These are phyloP conservation scores for Vigna hirtella DNA, from an alignment of 306 rosid species.

Conservation along the genomic window DNA sequence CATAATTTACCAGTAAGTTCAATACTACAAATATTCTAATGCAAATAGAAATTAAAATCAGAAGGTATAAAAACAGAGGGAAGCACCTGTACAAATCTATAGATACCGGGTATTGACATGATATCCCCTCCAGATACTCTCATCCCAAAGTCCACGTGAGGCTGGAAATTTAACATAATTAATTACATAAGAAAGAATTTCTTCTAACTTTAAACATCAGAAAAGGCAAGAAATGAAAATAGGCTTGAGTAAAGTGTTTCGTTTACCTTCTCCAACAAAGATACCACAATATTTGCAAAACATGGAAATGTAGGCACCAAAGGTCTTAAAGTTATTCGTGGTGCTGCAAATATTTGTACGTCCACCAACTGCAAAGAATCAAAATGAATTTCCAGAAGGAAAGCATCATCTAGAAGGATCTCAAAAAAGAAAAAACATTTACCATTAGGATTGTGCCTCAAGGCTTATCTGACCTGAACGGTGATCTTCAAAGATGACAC, in stretches of 20 bases:
- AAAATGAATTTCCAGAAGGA: conserved; percentile 48
- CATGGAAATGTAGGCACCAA: conserved; percentile 95
- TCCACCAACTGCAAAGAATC: conserved; percentile 76
- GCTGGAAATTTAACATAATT: conserved; percentile 58
- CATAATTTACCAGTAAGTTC: conserved; percentile 13
- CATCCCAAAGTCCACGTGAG: conserved; percentile 88
- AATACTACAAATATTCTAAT: background rate
- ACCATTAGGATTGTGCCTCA: conserved; percentile 29
- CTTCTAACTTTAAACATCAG: conserved; percentile 16
- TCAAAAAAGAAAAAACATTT: conserved; percentile 15
- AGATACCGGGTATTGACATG: conserved; percentile 91
- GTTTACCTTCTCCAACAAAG: conserved; percentile 90
- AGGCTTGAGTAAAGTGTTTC: conserved; percentile 20
- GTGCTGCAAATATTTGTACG: conserved; percentile 75
- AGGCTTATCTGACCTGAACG: conserved; percentile 73
- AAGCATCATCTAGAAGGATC: conserved; percentile 28
- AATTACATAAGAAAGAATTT: conserved; percentile 23
- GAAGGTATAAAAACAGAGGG: conserved; percentile 27
- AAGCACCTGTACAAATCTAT: conserved; percentile 85
- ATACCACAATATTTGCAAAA: conserved; percentile 71
- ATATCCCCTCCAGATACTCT: conserved; percentile 85
- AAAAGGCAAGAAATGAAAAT: conserved; percentile 25
- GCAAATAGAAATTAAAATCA: background rate
- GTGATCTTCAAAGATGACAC: conserved; percentile 61
- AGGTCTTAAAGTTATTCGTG: conserved; percentile 79